Conservation (phyloP, 352 stramenopile genomes). For the Peronosclerospora sorghi region DNA sequence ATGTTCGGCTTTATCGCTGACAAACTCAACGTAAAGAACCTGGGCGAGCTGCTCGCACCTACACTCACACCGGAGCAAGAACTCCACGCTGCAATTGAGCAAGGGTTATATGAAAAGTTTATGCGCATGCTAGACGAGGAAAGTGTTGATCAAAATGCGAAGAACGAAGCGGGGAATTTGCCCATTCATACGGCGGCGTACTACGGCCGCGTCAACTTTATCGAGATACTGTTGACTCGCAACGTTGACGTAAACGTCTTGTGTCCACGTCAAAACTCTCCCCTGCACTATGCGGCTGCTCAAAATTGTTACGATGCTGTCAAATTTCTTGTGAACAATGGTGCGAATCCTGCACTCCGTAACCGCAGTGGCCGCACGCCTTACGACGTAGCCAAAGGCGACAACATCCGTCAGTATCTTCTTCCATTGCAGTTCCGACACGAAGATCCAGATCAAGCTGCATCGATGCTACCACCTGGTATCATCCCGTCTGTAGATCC, state of each 20-base stretch:
- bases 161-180: conserved; percentile 64
- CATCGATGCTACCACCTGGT: conserved; percentile 52
- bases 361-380: conserved; percentile 70
- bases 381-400: conserved; percentile 80
- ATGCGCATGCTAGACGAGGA: conserved; percentile 53
- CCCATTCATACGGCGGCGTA: conserved; percentile 82
- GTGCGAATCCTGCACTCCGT: conserved; percentile 65
- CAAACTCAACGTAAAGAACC: conserved; percentile 84
- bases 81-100: conserved; percentile 68
- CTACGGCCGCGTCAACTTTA: conserved; percentile 57
- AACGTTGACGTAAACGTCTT: conserved; percentile 59
- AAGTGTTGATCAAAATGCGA: conserved; percentile 55
- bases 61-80: conserved; percentile 82
- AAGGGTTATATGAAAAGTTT: conserved; percentile 65
- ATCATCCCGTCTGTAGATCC: conserved; percentile 67
- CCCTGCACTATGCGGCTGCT: conserved; percentile 71
- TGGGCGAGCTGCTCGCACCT: conserved; percentile 80
- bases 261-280: conserved; percentile 66
- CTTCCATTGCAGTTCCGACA: conserved; percentile 82
- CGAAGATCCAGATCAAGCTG: conserved; percentile 57
- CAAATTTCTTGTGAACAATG: conserved; percentile 56
- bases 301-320: conserved; percentile 67
- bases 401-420: conserved; percentile 76
- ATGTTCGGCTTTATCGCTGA: conserved; percentile 87
- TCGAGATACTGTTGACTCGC: conserved; percentile 60